A percentile compares a stretch with the other conserved stretches of the same genome.
phyloP scores from a whole-genome alignment of 768 basidiomycete genomes.

The Russula sp. region DNA sequence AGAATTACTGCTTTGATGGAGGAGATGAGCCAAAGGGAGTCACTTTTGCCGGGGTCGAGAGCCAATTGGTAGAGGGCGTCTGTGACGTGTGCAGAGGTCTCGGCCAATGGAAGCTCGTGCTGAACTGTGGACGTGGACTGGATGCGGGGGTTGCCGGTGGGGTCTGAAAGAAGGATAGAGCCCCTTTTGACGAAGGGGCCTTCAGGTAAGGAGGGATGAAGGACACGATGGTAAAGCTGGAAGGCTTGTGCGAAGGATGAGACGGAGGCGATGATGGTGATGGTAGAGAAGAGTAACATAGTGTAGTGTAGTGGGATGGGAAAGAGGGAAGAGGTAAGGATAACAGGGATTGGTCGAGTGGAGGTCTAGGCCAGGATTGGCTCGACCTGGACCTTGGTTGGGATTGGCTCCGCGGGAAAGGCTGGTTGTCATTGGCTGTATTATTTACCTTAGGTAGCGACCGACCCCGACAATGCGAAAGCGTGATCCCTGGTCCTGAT shows the following conservation, averaged over 20 bases:
- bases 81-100: conserved; percentile 31
- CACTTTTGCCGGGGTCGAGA: conserved; percentile 41
- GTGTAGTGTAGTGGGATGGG: not conserved
- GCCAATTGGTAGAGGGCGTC: conserved; percentile 67
- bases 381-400: not conserved
- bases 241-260: conserved; percentile 25
- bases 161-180: conserved; percentile 32
- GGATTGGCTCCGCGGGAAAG: conserved; percentile 26
- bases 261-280: conserved; percentile 24
- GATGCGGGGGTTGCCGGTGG: conserved; percentile 33
- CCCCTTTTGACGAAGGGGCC: conserved; percentile 40
- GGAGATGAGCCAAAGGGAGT: conserved; percentile 48
- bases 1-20: conserved; percentile 54
- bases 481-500: not conserved
- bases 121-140: conserved; percentile 38
- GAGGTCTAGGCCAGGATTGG: conserved; percentile 28
- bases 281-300: conserved; percentile 17
- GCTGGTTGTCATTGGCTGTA: not conserved
- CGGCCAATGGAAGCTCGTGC: conserved; percentile 46
- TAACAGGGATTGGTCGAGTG: not conserved
- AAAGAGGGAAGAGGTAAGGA: not conserved
- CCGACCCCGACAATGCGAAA: not conserved
- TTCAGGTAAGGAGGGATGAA: conserved; percentile 40
- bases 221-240: conserved; percentile 46
- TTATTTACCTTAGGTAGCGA: not conserved